A percentile compares a stretch with the other conserved stretches of the same genome.
Conservation (phyloP, 805 yeast genomes). For the Candida succiphila region DNA sequence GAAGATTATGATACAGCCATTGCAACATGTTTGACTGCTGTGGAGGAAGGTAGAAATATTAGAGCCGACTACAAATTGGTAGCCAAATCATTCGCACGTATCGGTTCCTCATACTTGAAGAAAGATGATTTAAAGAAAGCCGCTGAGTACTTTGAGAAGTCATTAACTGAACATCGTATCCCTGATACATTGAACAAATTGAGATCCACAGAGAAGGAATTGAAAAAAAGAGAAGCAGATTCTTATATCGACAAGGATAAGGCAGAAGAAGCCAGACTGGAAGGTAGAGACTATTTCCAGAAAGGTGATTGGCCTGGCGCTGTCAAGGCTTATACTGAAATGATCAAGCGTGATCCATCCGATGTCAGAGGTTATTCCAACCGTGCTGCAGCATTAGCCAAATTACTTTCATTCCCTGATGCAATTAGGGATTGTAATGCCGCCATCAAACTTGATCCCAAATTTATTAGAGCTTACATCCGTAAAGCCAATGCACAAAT, state of each 20-base stretch:
- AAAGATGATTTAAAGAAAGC: constrained; percentile 65
- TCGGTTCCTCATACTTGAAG: constrained; percentile 77
- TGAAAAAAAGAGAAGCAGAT: constrained; percentile 68
- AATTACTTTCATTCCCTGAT: constrained; percentile 94
- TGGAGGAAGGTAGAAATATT: constrained; percentile 80
- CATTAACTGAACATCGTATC: constrained; percentile 94
- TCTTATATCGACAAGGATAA: constrained; percentile 80
- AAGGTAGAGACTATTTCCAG: constrained; percentile 83
- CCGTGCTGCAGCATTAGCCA: constrained; percentile 95
- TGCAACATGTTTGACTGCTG: constrained; percentile 68
- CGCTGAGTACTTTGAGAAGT: constrained; percentile 71
- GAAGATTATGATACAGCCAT: constrained; percentile 86
- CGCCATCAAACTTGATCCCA: constrained; percentile 84
- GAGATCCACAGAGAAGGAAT: constrained; percentile 77
- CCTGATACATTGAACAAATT: constrained; percentile 86
- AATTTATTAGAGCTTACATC: constrained; percentile 87
- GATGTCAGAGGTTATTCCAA: constrained; percentile 96
- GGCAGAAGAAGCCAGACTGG: constrained; percentile 91
- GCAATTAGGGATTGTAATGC: constrained; percentile 86
- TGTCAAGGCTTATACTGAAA: constrained; percentile 88
- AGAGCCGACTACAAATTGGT: constrained; percentile 88
- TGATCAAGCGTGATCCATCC: constrained; percentile 93
- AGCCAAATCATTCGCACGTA: constrained; percentile 89
- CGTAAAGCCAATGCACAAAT: constrained; percentile 93
- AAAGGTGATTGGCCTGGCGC: constrained; percentile 96